Base-by-base conservation (phyloP, 2,329 filamentous ascomycete genomes). In the Alternaria viburni region DNA sequence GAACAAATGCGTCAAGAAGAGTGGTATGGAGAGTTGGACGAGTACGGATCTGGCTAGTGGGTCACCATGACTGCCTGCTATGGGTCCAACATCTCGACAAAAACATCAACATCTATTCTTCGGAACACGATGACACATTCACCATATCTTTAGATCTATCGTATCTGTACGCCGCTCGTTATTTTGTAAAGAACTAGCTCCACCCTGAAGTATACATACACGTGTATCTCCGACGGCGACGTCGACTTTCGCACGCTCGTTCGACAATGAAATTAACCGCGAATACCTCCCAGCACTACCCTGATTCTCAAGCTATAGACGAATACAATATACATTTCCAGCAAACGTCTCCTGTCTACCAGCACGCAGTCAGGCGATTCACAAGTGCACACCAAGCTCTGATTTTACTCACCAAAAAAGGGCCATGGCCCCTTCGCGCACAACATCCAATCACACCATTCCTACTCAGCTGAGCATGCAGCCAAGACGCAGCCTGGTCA, bases 351-450 rank as follows among this genome's bases (percentile, higher is more conserved):
- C 12, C 12, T 10, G 5, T 5, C 5, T 5, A 36, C 7, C 28
- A 23, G 17, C 28, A 7, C 21, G 0, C 49, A 23, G 8, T 3
- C 0, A 21, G 17, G 2, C 2, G 2, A 13, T 4, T 30, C 3
- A 2, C 15, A 36, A 8, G 3, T n/a, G 7, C 8, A 15, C 28
- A 2, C 5, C 17, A 13, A n/a, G 19, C 5, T 23, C 19, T 51
- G 2, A 17, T 36, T 10, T 3, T 30, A 5, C 21, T 6, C 21
- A 36, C 36, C 36, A 17, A 60, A 56, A 60, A 60, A 60, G 57
- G 57, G 57, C 30, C 23, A 17, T 23, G 30, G 51, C 57, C 50
- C 57, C 43, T 59, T 30, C 25, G 17, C 26, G 26, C 17, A n/a
- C 1, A n/a, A 5, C 26, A 30, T 6, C 28, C 50, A 59, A 55